These are phyloP conservation scores for Puccinia hordei DNA, from an alignment of 1,284 basidiomycete species.

Conservation along the genomic window DNA sequence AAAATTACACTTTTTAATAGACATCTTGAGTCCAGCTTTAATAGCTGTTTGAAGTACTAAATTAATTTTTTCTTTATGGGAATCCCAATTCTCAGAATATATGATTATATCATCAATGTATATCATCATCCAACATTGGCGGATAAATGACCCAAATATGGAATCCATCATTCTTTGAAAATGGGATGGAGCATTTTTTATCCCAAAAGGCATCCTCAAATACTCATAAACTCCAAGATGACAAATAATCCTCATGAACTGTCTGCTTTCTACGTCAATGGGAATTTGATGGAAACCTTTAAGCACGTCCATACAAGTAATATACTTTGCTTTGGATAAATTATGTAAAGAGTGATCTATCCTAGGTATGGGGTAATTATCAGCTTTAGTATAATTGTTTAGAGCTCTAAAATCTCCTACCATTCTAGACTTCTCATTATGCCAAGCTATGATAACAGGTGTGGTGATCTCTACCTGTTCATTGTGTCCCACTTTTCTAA, in stretches of 20 bases:
- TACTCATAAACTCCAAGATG: not conserved
- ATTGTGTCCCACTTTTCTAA: not conserved
- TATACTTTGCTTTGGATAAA: not conserved
- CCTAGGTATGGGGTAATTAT: too few species aligned
- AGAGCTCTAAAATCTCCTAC: not conserved
- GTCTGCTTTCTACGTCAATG: not conserved
- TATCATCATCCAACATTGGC: slow-evolving; percentile 24
- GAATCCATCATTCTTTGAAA: slow-evolving; percentile 40
- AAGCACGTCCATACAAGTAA: slow-evolving; percentile 8
- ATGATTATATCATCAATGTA: not conserved
- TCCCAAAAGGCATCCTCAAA: slow-evolving; percentile 4
- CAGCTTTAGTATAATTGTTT: not conserved
- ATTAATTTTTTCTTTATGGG: not conserved
- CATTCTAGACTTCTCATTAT: too few species aligned
- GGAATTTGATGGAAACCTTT: slow-evolving; percentile 30
- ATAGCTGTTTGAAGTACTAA: not conserved
- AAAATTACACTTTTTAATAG: not conserved
- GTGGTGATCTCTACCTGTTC: not conserved
- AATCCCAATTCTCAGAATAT: not conserved
- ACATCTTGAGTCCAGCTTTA: not conserved
- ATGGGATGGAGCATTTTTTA: slow-evolving; percentile 18
- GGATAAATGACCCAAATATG: not conserved
- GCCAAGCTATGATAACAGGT: too few species aligned
- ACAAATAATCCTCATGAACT: not conserved
- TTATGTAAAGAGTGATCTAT: not conserved